Evolutionary conservation across 768 basidiomycete genomes (phyloP).

Genomic region (Mrakia blollopis): DNA sequence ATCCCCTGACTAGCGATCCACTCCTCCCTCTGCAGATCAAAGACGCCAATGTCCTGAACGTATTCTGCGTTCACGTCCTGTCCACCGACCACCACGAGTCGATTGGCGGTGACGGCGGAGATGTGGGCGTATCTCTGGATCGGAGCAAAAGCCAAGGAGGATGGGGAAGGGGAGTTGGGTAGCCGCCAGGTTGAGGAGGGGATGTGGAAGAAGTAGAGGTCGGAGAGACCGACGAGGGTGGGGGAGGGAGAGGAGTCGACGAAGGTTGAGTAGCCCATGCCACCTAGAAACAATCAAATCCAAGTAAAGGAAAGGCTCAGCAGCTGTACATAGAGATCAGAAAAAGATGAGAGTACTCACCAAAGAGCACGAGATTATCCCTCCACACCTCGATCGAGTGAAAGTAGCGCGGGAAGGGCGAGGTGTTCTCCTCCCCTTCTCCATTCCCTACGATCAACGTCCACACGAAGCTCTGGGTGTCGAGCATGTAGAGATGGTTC

Average conservation of each 20-base stretch:
- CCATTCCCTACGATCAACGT: conserved; percentile 51
- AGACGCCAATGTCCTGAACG: conserved; percentile 88
- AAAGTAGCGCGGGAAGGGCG: conserved; percentile 56
- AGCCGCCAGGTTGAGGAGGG: conserved; percentile 44
- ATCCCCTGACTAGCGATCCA: conserved; percentile 61
- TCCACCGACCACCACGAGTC: conserved; percentile 87
- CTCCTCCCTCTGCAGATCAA: conserved; percentile 63
- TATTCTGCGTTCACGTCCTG: conserved; percentile 74
- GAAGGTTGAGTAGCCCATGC: conserved; percentile 25
- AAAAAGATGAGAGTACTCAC: conserved; percentile 56
- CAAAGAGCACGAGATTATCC: conserved; percentile 84
- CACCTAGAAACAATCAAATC: not conserved
- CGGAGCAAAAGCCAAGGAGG: conserved; percentile 57
- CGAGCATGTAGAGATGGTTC: conserved; percentile 82
- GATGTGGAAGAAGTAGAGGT: conserved; percentile 85
- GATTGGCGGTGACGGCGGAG: conserved; percentile 75
- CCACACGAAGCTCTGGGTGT: conserved; percentile 78
- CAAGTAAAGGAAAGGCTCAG: conserved; percentile 44
- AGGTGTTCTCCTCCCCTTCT: conserved; percentile 44
- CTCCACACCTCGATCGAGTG: conserved; percentile 90
- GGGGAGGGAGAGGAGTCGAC: not conserved
- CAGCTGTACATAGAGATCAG: not conserved
- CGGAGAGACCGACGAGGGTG: conserved; percentile 76
- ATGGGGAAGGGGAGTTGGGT: conserved; percentile 28
- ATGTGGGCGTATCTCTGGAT: conserved; percentile 91